Conservation (phyloP, 164 flowering plant species). For the Vitis rotundifolia region DNA sequence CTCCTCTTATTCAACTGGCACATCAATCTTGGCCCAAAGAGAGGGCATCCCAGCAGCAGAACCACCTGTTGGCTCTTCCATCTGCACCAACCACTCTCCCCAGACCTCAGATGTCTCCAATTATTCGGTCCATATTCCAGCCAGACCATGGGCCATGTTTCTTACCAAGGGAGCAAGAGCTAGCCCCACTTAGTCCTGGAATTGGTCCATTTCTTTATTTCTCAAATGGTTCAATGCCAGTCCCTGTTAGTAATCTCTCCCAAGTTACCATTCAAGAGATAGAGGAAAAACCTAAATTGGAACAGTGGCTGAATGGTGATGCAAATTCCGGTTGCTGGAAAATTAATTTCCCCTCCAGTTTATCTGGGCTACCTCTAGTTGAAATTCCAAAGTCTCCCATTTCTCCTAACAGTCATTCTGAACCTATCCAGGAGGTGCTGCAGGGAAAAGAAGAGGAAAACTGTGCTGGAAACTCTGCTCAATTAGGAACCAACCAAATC, state of each 20-base stretch:
- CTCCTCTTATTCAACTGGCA: not conserved
- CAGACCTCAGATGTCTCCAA: constrained; percentile 7
- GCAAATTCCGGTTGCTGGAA: constrained; percentile 6
- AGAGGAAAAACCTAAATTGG: constrained; percentile 38
- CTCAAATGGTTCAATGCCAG: constrained; percentile 9
- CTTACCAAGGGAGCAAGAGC: constrained; percentile 10
- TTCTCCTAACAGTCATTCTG: not conserved
- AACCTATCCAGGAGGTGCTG: constrained; percentile 6
- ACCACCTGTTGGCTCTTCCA: constrained; percentile 10
- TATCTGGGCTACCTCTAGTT: constrained; percentile 3
- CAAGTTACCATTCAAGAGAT: constrained; percentile 35
- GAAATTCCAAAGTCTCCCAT: constrained; percentile 1
- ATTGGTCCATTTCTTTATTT: constrained; percentile 9
- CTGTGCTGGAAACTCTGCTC: constrained; percentile 3
- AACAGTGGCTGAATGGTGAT: constrained; percentile 49
- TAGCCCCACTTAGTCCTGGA: not conserved
- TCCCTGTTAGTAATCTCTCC: constrained; percentile 12
- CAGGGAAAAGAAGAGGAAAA: constrained; percentile 1
- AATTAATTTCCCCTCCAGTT: not conserved
- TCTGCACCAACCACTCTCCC: not conserved
- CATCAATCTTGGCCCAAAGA: constrained; percentile 5
- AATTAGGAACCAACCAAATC: not conserved
- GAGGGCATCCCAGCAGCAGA: constrained; percentile 9
- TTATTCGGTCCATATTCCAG: constrained; percentile 6
- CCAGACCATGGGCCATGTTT: constrained; percentile 2